Evolutionary conservation across 1,284 basidiomycete genomes (phyloP).

Genomic region (Chalciporus sp.): DNA sequence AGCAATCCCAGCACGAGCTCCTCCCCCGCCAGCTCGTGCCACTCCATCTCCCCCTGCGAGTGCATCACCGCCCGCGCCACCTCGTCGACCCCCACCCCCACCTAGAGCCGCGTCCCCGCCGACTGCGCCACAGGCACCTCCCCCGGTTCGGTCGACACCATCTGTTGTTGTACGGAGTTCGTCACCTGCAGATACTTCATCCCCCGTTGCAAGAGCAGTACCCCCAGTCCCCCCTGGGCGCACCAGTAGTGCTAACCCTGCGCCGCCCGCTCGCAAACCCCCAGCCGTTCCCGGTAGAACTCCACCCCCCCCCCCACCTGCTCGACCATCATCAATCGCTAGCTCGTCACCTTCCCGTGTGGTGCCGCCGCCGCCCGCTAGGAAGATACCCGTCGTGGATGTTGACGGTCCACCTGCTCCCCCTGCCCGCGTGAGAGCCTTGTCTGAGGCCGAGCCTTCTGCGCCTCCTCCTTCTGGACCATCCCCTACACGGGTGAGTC

Average conservation of each 20-base stretch:
- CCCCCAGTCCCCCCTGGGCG: conserved; percentile 34
- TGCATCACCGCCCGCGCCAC: conserved; percentile 39
- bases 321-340: conserved; percentile 34
- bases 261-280: conserved; percentile 28
- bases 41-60: conserved; percentile 36
- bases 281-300: conserved; percentile 20
- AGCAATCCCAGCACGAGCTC: conserved; percentile 27
- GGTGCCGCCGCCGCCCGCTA: conserved; percentile 33
- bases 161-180: conserved; percentile 13
- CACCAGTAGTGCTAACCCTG: conserved; percentile 14
- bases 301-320: conserved; percentile 34
- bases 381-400: conserved; percentile 26
- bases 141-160: conserved; percentile 29
- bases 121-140: conserved; percentile 30
- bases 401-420: conserved; percentile 39
- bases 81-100: conserved; percentile 40
- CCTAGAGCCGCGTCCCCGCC: conserved; percentile 37
- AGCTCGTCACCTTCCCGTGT: conserved; percentile 26
- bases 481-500: conserved; percentile 32
- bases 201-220: conserved; percentile 29
- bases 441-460: conserved; percentile 33
- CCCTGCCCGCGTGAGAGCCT: conserved; percentile 41
- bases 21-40: conserved; percentile 25
- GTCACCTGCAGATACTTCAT: conserved; percentile 24
- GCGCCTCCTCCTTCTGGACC: conserved; percentile 40